Percentiles rank a stretch among this genome's conserved stretches.
Evolutionary conservation across 225 moss, liverwort and hornwort species (phyloP).

Genomic region (Physcomitrium patens): DNA sequence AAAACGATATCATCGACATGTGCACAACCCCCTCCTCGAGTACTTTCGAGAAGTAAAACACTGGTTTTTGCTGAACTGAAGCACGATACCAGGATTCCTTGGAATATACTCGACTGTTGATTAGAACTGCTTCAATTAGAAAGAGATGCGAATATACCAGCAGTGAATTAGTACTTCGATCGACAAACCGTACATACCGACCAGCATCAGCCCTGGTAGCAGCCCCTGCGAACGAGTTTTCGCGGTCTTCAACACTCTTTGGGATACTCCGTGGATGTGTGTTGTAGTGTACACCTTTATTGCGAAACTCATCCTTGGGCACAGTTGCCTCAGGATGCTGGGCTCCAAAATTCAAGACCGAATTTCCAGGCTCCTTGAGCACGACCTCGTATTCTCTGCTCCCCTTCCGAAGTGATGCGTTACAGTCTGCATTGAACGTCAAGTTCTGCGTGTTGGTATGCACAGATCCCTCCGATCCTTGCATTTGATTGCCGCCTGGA

Average conservation of each 20-base stretch:
- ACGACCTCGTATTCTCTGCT: neutral
- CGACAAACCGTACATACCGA: constrained; percentile 43
- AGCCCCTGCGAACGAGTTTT: neutral
- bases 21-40: neutral
- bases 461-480: neutral
- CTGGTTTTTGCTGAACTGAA: neutral
- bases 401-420: neutral
- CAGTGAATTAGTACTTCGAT: constrained; percentile 9
- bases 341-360: constrained; percentile 42
- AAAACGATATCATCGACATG: neutral
- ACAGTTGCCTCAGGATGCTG: constrained; percentile 24
- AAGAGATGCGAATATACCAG: neutral
- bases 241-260: neutral
- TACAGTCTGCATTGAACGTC: neutral
- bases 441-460: neutral
- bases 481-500: neutral
- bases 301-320: constrained; percentile 5
- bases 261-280: neutral
- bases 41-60: neutral
- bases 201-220: neutral
- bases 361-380: constrained; percentile 37
- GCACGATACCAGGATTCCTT: neutral
- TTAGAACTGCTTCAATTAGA: neutral
- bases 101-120: neutral
- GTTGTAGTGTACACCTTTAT: neutral